phyloP scores from a whole-genome alignment of 2,329 filamentous ascomycete genomes.

The Trichoderma brevicompactum region DNA sequence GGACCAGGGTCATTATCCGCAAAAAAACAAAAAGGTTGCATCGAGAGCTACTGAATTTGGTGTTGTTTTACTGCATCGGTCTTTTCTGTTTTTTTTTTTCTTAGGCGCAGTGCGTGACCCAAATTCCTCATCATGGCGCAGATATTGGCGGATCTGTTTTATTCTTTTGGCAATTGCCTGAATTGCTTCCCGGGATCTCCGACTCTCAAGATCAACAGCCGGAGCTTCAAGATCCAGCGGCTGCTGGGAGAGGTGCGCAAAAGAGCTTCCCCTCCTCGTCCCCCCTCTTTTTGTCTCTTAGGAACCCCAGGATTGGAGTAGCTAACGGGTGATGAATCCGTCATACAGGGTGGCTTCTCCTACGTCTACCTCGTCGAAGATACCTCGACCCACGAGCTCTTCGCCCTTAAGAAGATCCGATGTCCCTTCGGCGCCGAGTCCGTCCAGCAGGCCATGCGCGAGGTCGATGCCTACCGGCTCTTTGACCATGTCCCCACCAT shows the following conservation, averaged over 20 bases:
- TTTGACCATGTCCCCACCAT: constrained; percentile 84
- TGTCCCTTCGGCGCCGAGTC: constrained; percentile 98
- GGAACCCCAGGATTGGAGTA: not conserved
- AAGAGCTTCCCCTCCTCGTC: constrained; percentile 45
- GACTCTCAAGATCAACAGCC: constrained; percentile 90
- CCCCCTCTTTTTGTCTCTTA: not conserved
- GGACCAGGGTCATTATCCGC: not conserved
- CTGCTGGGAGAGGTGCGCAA: constrained; percentile 81
- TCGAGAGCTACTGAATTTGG: not conserved
- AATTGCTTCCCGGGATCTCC: constrained; percentile 95
- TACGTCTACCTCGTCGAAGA: constrained; percentile 99
- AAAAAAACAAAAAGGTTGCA: not conserved
- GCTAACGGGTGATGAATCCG: not conserved
- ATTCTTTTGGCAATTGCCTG: constrained; percentile 92
- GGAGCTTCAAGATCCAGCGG: constrained; percentile 93
- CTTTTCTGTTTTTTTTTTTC: not conserved
- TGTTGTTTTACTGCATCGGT: not conserved
- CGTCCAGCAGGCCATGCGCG: constrained; percentile 90
- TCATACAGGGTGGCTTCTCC: constrained; percentile 82
- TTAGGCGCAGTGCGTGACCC: not conserved
- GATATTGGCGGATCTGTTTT: constrained; percentile 84
- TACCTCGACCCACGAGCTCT: constrained; percentile 77
- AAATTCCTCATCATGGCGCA: constrained; percentile 65
- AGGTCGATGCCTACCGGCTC: constrained; percentile 94
- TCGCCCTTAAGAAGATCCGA: constrained; percentile 97